Evolutionary conservation across 352 stramenopile species (phyloP), one percentile per base, ranked within the genome.

Genomic region (Peronosclerospora sorghi): DNA sequence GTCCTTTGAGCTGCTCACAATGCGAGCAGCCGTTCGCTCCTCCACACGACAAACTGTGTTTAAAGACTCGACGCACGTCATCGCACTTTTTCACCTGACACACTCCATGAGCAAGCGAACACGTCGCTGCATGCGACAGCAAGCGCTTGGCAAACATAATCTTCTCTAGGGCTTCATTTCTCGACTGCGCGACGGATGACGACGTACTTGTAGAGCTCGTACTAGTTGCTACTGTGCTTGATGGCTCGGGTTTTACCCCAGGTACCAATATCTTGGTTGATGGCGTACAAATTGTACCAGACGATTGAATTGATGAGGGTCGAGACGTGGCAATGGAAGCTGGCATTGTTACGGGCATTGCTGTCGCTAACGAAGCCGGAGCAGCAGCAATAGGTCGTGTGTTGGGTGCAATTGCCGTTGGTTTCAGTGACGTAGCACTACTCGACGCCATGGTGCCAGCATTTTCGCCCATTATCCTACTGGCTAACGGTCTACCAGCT

Each of bases 61-160:
- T 88, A 49, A 93, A 90, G 23, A 89, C 75, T 1, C 75, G 77
- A 5, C 79, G 71, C 18, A 93, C 77, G 24, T 93, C 80, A 41
- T 90, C 77, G 40, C 80, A 93, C 28, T 88, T 86, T 37, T 86
- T 90, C n/a, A 90, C 71, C 26, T 86, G 69, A 37, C 80, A 93
- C 19, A 76, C 37, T 6, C 77, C 73, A 1, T 77, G 62, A 5
- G 60, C 40, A 18, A 86, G 39, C 18, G 54, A 62, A 44, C 80
- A 93, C 2, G 64, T 81, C 0, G 76, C 74, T 18, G 80, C 73
- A 37, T 93, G 80, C 34, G 79, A 79, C 8, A 93, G 28, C 12
- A 93, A 65, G 23, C 83, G 68, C 28, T 87, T 89, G 1, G 80
- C 80, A 41, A 90, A 92, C 37, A 86, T 61, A 29, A 92, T 90